Conservation (phyloP, 1,139 yeast species). For the Yamadazyma buinensis region DNA sequence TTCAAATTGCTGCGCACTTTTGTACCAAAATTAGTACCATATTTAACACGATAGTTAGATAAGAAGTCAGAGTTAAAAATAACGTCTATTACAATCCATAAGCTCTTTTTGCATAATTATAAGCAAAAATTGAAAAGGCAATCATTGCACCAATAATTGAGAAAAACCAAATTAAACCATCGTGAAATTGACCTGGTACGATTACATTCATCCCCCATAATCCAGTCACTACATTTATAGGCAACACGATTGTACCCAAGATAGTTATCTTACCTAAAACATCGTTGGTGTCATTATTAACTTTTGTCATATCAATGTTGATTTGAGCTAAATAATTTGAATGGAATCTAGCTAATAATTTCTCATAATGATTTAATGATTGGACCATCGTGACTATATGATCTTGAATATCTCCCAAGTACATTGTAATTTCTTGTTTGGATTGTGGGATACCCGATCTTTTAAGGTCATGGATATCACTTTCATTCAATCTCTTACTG, state of each 20-base stretch:
- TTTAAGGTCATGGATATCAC: conserved; percentile 57
- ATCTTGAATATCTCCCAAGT: conserved; percentile 90
- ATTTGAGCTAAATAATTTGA: conserved; percentile 94
- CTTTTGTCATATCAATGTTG: conserved; percentile 95
- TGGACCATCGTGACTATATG: conserved; percentile 95
- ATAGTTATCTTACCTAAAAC: conserved; percentile 91
- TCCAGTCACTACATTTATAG: conserved; percentile 92
- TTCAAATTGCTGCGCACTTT: background rate
- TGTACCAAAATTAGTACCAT: background rate
- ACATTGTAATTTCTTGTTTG: conserved; percentile 64
- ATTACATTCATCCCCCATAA: conserved; percentile 98
- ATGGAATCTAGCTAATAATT: conserved; percentile 86
- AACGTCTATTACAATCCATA: conserved; percentile 41
- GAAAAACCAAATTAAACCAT: conserved; percentile 79
- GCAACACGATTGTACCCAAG: conserved; percentile 90
- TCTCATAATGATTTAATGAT: conserved; percentile 89
- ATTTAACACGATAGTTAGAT: too few relatives aligned
- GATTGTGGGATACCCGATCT: conserved; percentile 17
- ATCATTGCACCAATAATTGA: conserved; percentile 31
- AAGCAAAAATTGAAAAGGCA: conserved; percentile 37
- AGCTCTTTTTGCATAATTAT: conserved; percentile 39
- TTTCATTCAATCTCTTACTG: conserved; percentile 84
- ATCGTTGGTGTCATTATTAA: conserved; percentile 96
- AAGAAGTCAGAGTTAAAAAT: too few relatives aligned
- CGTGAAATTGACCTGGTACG: conserved; percentile 86